A percentile compares a stretch with the other conserved stretches of the same genome.
Evolutionary conservation across 2,329 filamentous ascomycete species (phyloP).

Genomic region (Ceratocystis variospora): DNA sequence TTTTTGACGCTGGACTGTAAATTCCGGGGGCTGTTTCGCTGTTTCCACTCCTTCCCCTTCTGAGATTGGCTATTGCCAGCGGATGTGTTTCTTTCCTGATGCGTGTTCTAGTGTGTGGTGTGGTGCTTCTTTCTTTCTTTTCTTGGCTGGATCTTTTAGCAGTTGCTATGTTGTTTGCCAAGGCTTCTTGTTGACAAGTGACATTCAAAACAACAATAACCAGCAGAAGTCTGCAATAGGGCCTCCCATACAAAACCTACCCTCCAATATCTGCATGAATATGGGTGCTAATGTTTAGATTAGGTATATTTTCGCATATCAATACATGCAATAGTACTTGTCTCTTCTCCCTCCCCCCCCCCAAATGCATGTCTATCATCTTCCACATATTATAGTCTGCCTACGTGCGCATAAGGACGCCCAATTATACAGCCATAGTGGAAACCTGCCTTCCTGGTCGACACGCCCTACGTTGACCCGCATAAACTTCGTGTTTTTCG

Average conservation of each 20-base stretch:
- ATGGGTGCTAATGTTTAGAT: too few species aligned
- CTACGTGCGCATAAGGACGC: neutral
- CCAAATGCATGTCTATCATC: too few species aligned
- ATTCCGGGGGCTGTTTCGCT: too few species aligned
- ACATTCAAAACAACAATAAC: neutral
- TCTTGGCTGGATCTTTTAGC: neutral
- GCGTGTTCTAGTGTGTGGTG: neutral
- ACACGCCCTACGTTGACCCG: neutral
- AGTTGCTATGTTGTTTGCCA: neutral
- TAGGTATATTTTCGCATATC: too few species aligned
- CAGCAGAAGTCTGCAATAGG: neutral
- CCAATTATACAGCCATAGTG: neutral
- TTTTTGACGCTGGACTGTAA: too few species aligned
- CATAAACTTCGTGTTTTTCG: neutral
- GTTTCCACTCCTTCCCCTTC: too few species aligned
- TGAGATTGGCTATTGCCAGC: neutral
- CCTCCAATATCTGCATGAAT: too few species aligned
- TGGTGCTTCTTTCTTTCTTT: neutral
- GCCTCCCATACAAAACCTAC: too few species aligned
- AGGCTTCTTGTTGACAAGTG: neutral
- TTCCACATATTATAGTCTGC: too few species aligned
- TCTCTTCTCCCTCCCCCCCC: too few species aligned
- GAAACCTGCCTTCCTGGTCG: neutral
- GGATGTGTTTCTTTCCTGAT: neutral
- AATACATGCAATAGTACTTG: too few species aligned